These are phyloP conservation scores for Citropsis articulata DNA, from an alignment of 345 rosid species.

Conservation along the genomic window DNA sequence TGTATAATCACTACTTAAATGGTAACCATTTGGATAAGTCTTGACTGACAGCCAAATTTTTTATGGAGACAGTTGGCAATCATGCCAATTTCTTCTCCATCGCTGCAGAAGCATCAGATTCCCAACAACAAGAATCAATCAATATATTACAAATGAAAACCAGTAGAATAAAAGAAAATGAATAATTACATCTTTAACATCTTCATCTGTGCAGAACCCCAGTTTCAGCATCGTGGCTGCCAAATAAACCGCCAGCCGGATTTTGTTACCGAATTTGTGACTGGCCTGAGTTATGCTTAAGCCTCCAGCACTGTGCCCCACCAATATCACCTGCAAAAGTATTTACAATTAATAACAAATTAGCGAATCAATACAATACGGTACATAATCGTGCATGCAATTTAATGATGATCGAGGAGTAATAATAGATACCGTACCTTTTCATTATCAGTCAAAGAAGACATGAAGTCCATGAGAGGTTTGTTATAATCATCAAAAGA, in stretches of 20 bases:
- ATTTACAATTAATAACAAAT: neutral
- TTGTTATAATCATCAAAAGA: slow-evolving; percentile 70
- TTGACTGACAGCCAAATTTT: slow-evolving; percentile 18
- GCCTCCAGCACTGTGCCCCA: slow-evolving; percentile 96
- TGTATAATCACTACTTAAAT: neutral
- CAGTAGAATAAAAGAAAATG: neutral
- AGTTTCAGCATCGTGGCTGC: slow-evolving; percentile 80
- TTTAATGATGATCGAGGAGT: neutral
- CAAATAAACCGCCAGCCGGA: slow-evolving; percentile 58
- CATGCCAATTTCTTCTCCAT: neutral
- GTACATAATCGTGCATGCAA: neutral
- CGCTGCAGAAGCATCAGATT: neutral
- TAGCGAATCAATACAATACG: too few relatives aligned
- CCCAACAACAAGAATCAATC: slow-evolving; percentile 2
- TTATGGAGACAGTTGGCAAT: slow-evolving; percentile 18
- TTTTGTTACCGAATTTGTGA: slow-evolving; percentile 54
- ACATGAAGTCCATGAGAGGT: slow-evolving; percentile 67
- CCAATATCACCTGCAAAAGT: slow-evolving; percentile 64
- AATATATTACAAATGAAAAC: neutral
- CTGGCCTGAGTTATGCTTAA: slow-evolving; percentile 65
- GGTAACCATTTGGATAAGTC: too few relatives aligned
- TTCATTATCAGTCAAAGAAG: slow-evolving; percentile 50
- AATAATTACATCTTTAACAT: slow-evolving; percentile 50
- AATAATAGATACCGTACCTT: slow-evolving; percentile 35
- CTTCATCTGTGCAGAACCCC: slow-evolving; percentile 57